Percentiles rank a stretch among this genome's conserved stretches.
Evolutionary conservation across 768 basidiomycete species (phyloP).

Genomic region (Termitomyces sp.): DNA sequence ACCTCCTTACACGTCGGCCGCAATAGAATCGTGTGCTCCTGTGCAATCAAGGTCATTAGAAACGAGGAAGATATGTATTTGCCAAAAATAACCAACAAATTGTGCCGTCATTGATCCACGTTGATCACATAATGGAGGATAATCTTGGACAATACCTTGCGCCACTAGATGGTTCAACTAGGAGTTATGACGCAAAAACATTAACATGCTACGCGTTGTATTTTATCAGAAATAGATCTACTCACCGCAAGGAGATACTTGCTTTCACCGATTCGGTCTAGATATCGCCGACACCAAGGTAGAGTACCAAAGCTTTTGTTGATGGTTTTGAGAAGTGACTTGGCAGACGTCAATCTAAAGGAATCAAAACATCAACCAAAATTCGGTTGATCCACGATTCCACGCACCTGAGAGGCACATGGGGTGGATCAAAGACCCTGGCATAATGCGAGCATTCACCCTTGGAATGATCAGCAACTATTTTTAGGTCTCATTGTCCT

Average conservation of each 20-base stretch:
- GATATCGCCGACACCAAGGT: constrained; percentile 92
- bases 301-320: constrained; percentile 91
- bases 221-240: constrained; percentile 18
- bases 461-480: constrained; percentile 28
- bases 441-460: constrained; percentile 96
- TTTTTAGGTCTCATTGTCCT: not conserved
- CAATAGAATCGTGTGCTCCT: constrained; percentile 85
- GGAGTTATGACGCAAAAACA: not conserved
- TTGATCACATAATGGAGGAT: constrained; percentile 88
- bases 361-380: constrained; percentile 1
- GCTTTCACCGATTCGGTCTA: constrained; percentile 89
- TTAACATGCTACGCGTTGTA: not conserved
- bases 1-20: constrained; percentile 84
- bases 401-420: constrained; percentile 67
- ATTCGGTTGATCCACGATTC: not conserved
- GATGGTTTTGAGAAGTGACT: constrained; percentile 81
- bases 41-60: constrained; percentile 3
- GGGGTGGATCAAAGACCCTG: constrained; percentile 60
- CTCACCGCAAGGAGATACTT: constrained; percentile 85
- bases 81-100: constrained; percentile 47
- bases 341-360: constrained; percentile 73
- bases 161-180: constrained; percentile 88
- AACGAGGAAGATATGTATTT: constrained; percentile 1
- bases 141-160: constrained; percentile 85
- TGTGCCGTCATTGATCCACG: constrained; percentile 91